Percentiles rank a stretch among this genome's conserved stretches.
Evolutionary conservation across 208 protist species (phyloP).

Genomic region (Trypanosoma theileri): DNA sequence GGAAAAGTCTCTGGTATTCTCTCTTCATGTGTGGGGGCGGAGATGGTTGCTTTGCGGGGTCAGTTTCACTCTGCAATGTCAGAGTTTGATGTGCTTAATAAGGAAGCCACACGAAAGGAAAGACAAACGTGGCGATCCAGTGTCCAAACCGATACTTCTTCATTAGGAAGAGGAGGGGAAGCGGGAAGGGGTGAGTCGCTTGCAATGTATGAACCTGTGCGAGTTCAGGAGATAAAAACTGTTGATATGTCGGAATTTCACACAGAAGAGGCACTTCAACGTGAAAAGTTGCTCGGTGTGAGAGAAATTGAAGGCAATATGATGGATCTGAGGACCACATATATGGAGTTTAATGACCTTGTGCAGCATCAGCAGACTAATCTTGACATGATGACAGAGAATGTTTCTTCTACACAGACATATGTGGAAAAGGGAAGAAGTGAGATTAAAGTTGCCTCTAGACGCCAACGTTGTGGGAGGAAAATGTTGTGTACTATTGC

Average conservation of each 20-base stretch:
- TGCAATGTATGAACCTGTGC: conserved; percentile 9
- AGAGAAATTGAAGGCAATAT: conserved; percentile 75
- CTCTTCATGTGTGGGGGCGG: conserved; percentile 3
- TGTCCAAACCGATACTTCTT: background rate
- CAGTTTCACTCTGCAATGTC: conserved; percentile 42
- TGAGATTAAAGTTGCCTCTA: conserved; percentile 58
- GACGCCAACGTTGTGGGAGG: conserved; percentile 49
- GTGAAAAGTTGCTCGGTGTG: conserved; percentile 66
- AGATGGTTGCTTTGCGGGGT: conserved; percentile 32
- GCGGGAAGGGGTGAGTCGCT: background rate
- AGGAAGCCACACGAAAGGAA: conserved; percentile 50
- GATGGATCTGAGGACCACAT: conserved; percentile 68
- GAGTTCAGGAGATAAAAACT: conserved; percentile 42
- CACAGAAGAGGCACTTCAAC: conserved; percentile 74
- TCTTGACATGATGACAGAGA: conserved; percentile 50
- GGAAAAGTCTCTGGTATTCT: conserved; percentile 30
- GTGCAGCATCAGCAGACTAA: conserved; percentile 69
- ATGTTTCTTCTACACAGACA: conserved; percentile 55
- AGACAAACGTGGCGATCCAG: conserved; percentile 47
- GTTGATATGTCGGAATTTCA: conserved; percentile 63
- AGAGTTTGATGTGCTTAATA: conserved; percentile 51
- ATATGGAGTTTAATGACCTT: conserved; percentile 74
- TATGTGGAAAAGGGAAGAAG: conserved; percentile 57
- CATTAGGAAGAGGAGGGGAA: background rate
- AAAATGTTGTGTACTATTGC: conserved; percentile 66